Evolutionary conservation across 805 yeast species (phyloP), one percentile per base, ranked within the genome.

Genomic region (Yarrowia sp.): DNA sequence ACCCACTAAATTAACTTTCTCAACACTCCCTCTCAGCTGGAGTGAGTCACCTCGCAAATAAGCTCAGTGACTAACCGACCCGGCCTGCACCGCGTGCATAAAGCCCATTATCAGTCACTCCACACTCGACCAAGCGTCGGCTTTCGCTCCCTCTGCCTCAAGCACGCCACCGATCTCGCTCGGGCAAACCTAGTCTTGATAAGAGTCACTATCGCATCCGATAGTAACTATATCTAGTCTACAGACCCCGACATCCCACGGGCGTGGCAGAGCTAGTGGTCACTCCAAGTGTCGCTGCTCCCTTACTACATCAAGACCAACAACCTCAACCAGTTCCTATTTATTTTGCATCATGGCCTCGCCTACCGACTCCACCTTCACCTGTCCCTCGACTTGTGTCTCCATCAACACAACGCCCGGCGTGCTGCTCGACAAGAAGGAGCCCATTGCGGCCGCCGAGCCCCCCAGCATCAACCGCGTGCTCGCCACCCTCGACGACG

Each of bases 131-230:
- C n/a, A n/a, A 27, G 13, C 22, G 6, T 18, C 38, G 21, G 51
- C 49, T 18, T 13, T 18, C 33, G 3, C 44, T n/a, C 42, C 39
- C 14, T 21, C 58, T 24, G 58, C 58, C 31, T 24, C 24, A 33
- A 51, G 58, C 58, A 51, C 58, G 58, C 58, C 58, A 51, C 58
- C 58, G 58, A 51, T 51, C 58, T 51, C 58, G 58, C 58, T 51
- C 58, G 58, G 58, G 58, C 16, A 51, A 51, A 51, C 58, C 58
- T 51, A 51, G 58, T 51, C 42, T 35, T 38, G 61, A 55, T 55
- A 55, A 55, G 61, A 55, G 61, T 55, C 61, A 55, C 47, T 55
- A 55, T 55, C 61, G 47, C 61, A 38, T 38, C 59, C 6, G 47
- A 55, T 38, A 55, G 47, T 55, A 55, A 55, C 61, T 55, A 55